Percentiles rank a stretch among this genome's conserved stretches.
Evolutionary conservation across 768 basidiomycete genomes (phyloP).

Genomic region (Auriscalpium vulgare): DNA sequence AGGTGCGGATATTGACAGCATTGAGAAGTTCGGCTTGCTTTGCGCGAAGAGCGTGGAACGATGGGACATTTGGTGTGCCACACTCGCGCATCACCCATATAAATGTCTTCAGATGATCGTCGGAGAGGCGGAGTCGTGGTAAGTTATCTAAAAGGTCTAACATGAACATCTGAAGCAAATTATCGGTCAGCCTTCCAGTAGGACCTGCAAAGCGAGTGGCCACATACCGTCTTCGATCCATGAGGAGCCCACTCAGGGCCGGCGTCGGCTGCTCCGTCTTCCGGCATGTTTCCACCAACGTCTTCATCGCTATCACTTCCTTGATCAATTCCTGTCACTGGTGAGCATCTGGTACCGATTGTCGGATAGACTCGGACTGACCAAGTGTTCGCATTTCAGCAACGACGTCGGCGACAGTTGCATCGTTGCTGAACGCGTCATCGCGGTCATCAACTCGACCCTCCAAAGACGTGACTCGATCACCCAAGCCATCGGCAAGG

Average conservation of each 20-base stretch:
- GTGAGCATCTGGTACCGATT: no score
- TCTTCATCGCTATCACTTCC: no score
- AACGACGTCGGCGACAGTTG: no score
- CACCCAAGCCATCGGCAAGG: no score
- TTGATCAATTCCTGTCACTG: no score
- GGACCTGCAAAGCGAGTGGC: not conserved
- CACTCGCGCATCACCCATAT: slow-evolving; percentile 27
- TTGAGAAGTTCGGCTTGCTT: slow-evolving; percentile 17
- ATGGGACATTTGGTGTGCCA: slow-evolving; percentile 24
- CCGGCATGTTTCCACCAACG: no score
- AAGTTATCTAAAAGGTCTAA: slow-evolving; percentile 27
- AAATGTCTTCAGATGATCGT: slow-evolving; percentile 24
- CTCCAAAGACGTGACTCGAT: no score
- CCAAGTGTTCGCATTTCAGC: no score
- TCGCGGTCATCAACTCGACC: no score
- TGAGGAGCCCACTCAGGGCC: slow-evolving; percentile 4
- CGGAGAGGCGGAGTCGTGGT: slow-evolving; percentile 25
- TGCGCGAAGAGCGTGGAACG: slow-evolving; percentile 20
- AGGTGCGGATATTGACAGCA: slow-evolving; percentile 8
- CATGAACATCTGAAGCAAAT: slow-evolving; percentile 22
- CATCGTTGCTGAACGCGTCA: no score
- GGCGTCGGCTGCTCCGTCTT: no score
- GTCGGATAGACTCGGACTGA: no score
- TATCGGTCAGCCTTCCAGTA: not conserved
- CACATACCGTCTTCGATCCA: slow-evolving; percentile 7